Evolutionary conservation across 1,284 basidiomycete genomes (phyloP).

Genomic region (Heterobasidion occidentale): DNA sequence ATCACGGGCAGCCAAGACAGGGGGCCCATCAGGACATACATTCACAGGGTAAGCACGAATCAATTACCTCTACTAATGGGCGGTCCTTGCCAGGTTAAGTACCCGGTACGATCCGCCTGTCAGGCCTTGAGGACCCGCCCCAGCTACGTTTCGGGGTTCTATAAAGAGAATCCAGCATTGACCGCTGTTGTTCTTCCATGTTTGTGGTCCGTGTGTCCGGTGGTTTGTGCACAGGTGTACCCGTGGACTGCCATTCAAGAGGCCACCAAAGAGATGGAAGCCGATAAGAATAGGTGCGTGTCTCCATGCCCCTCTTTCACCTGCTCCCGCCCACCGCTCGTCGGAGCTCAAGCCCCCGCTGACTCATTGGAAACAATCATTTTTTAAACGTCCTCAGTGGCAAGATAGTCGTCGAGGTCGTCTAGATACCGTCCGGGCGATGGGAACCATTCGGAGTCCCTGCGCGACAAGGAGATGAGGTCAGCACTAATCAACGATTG

Average conservation of each 20-base stretch:
- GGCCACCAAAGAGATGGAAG: constrained; percentile 85
- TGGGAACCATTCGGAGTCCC: not conserved
- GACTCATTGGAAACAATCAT: not conserved
- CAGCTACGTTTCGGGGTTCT: too few relatives aligned
- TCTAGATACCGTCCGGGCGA: constrained; percentile 5
- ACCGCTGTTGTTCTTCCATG: not conserved
- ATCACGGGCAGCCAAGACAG: constrained; percentile 50
- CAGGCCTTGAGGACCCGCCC: too few relatives aligned
- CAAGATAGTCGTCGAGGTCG: constrained; percentile 19
- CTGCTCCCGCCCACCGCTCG: not conserved
- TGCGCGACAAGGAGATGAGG: not conserved
- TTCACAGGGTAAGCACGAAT: constrained; percentile 56
- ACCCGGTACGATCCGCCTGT: too few relatives aligned
- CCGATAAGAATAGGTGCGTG: constrained; percentile 54
- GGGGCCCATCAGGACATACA: constrained; percentile 64
- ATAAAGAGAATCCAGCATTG: too few relatives aligned
- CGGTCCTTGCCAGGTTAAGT: too few relatives aligned
- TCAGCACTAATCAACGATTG: too few relatives aligned
- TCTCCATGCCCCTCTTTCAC: not conserved
- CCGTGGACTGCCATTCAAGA: constrained; percentile 78
- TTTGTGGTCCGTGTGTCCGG: constrained; percentile 7
- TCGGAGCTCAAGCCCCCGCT: not conserved
- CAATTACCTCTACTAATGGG: too few relatives aligned
- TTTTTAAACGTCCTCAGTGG: constrained; percentile 11
- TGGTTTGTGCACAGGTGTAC: constrained; percentile 47